Evolutionary conservation across 768 basidiomycete genomes (phyloP), one percentile per base, ranked within the genome.

Genomic region (Collybia sp.): DNA sequence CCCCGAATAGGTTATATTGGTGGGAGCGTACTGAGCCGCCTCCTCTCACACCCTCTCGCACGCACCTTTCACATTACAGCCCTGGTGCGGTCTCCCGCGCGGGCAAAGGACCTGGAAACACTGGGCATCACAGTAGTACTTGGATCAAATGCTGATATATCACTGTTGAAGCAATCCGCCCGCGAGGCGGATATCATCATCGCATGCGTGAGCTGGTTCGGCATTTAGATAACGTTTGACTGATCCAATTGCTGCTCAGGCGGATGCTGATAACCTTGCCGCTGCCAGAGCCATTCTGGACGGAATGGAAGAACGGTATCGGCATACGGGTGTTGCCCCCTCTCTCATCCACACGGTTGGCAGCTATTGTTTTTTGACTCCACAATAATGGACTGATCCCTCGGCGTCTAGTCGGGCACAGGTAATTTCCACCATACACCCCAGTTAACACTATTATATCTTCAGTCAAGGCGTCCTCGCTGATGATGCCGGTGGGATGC

Each of bases 1-100:
- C 37, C 17, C 39, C 41, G 19, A 18, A 12, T 30, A 76, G 79
- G 79, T 5, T 83, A 81, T 57, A 76, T 80, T 38, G 78, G 79
- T 0, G 81, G 79, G 17, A 69, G 75, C 1, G 75, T 80, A 19
- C 66, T 82, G 3, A 48, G 65, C 2, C 69, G 65, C 31, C 63
- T 82, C 11, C 63, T 82, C 44, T 56, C 60, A 18, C 74, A 79
- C 50, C 66, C 71, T 10, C 63, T 62, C 18, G 54, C 65, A 1
- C 60, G 67, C 44, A 64, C 62, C 10, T 73, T 77, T 54, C 56
- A 69, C 2, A 69, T 74, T 46, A 75, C 71, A 1, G 63, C 61
- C 17, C 70, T 81, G 15, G 70, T 77, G 5, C 71, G 77, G 42
- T 68, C 67, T 16, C 38, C 61, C 12, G 60, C 61, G 5, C 76